Evolutionary conservation across 805 yeast species (phyloP), one percentile per base, ranked within the genome.

Genomic region (Starmera amethionina): DNA sequence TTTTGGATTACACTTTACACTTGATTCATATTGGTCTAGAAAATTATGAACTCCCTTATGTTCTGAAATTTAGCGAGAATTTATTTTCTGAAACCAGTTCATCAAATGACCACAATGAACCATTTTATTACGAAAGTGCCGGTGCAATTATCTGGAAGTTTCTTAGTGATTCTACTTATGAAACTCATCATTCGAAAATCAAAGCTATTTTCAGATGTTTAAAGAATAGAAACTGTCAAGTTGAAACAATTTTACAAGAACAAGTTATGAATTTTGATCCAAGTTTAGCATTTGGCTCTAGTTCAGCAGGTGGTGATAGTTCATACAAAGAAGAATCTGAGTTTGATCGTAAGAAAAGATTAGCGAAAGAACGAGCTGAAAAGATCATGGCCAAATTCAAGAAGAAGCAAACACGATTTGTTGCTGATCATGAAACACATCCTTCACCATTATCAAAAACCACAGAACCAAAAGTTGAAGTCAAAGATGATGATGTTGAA

Each of bases 361-460:
- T 73, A 8, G 96, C 95, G 0, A 75, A 75, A 48, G 79, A 72
- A 43, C 75, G 89, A 47, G 82, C 78, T 49, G 73, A 72, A 1
- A 81, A 77, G 49, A 68, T 89, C 29, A 59, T 90, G 71, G 90
- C 82, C 1, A 85, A 81, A 43, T 74, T 90, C 54, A 83, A 81
- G 47, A 75, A 73, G 46, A 94, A 87, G 50, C 97, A 90, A 55
- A 68, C 74, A 32, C 72, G 69, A 62, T 93, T 90, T 61, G 74
- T 82, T 27, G 75, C 75, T 42, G 27, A 22, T 22, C 6, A 22
- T 22, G 27, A 22, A 22, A 7, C 27, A 22, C 27, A 8, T 22
- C 9, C 27, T 7, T 22, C 27, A 22, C 27, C 27, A 22, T 8
- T 7, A 6, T 6, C 27, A 22, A 7, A 6, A 22, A 22, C 27